Evolutionary conservation across 139 green algal species (phyloP).

Genomic region (Picochlorum sp.): DNA sequence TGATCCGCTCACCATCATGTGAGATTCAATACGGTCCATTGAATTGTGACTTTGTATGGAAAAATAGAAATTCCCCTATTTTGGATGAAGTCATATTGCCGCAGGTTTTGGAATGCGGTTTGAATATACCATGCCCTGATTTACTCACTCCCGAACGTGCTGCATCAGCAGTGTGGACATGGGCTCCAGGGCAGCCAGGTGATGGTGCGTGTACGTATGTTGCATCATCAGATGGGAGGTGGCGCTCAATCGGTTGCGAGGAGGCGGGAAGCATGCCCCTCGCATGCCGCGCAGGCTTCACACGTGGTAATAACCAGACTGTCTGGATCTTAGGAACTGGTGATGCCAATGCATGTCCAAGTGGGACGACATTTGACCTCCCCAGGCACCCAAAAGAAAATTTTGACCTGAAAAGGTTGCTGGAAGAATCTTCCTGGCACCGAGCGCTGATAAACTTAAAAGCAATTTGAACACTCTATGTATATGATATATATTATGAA

Average conservation of each 20-base stretch:
- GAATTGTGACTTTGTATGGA: conserved; percentile 52
- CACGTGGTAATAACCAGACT: background rate
- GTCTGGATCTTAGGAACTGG: background rate
- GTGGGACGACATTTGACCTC: conserved; percentile 20
- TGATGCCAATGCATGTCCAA: conserved; percentile 25
- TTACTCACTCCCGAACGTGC: conserved; percentile 40
- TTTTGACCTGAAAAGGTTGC: conserved; percentile 15
- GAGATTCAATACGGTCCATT: conserved; percentile 58
- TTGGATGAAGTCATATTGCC: conserved; percentile 23
- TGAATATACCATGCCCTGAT: conserved; percentile 58
- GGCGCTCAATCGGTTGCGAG: conserved; percentile 20
- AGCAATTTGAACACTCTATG: background rate
- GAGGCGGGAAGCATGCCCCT: conserved; percentile 4
- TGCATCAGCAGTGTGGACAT: conserved; percentile 50
- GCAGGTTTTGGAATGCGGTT: conserved; percentile 35
- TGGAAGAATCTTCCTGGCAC: background rate
- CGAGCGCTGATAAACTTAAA: background rate
- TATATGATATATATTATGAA: background rate
- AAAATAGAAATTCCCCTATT: conserved; percentile 26
- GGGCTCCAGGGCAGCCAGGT: conserved; percentile 39
- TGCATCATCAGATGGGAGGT: conserved; percentile 26
- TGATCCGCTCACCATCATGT: conserved; percentile 47
- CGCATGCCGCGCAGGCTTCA: conserved; percentile 21
- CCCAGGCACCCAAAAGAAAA: conserved; percentile 40
- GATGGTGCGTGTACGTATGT: conserved; percentile 27